Percentiles rank a stretch among this genome's conserved stretches.
Evolutionary conservation across 2,329 filamentous ascomycete genomes (phyloP).

Genomic region (Calonectria pauciramosa): DNA sequence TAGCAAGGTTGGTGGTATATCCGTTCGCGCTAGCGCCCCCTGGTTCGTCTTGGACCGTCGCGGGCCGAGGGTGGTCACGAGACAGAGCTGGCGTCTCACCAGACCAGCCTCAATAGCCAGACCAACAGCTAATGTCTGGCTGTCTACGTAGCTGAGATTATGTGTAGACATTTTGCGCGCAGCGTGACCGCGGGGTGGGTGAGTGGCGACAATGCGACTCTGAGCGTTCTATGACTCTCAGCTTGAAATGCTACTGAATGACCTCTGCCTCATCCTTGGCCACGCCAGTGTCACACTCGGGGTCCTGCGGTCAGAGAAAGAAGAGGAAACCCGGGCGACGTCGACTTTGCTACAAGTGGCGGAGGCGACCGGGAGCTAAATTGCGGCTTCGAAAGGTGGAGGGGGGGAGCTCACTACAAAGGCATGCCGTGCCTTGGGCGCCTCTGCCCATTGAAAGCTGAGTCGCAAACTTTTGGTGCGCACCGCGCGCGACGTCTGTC

Average conservation of each 20-base stretch:
- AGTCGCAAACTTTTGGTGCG: constrained; percentile 18
- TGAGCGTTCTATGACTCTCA: background rate
- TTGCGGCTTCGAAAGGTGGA: background rate
- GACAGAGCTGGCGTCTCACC: constrained; percentile 3
- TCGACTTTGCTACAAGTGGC: constrained; percentile 10
- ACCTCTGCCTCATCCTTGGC: constrained; percentile 9
- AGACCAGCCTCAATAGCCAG: background rate
- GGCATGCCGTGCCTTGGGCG: background rate
- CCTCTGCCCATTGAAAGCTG: constrained; percentile 7
- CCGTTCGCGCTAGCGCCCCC: constrained; percentile 15
- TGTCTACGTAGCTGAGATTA: background rate
- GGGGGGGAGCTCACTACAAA: no score
- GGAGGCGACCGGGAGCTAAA: constrained; percentile 31
- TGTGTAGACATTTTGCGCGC: background rate
- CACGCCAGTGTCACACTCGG: constrained; percentile 11
- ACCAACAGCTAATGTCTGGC: background rate
- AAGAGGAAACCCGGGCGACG: background rate
- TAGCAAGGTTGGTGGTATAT: constrained; percentile 29
- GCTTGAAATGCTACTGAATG: constrained; percentile 22
- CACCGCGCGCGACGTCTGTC: background rate
- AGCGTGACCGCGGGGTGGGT: background rate
- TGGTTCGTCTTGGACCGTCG: constrained; percentile 32
- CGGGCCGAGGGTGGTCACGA: constrained; percentile 35
- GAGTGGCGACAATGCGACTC: constrained; percentile 13
- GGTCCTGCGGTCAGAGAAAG: constrained; percentile 6